A percentile compares a stretch with the other conserved stretches of the same genome.
Conservation (phyloP, 2,329 filamentous ascomycete species). For the Aquanectria penicillioides region DNA sequence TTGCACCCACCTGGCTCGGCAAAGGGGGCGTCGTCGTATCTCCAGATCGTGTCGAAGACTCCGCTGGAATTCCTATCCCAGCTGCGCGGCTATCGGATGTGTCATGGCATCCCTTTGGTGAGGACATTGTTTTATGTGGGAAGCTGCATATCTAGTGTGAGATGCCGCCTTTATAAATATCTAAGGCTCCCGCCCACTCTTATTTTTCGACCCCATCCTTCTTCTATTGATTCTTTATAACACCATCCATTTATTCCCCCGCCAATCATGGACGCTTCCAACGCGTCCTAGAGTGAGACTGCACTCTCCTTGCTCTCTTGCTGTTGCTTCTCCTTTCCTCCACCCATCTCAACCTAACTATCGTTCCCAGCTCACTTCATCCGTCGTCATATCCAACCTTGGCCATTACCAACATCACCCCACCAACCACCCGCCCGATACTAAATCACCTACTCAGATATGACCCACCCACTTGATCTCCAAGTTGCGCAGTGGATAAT, state of each 20-base stretch:
- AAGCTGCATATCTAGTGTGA: conserved; percentile 52
- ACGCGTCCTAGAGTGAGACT: too few species aligned
- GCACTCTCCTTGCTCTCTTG: too few species aligned
- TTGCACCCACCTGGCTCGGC: conserved; percentile 92
- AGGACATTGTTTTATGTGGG: conserved; percentile 86
- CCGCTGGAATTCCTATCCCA: conserved; percentile 62
- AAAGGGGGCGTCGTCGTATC: conserved; percentile 82
- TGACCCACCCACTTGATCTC: conserved; percentile 46
- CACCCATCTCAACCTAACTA: background rate
- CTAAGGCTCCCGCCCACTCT: conserved; percentile 1
- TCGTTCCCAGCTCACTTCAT: background rate
- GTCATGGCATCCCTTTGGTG: conserved; percentile 80
- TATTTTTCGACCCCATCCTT: background rate
- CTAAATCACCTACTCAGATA: conserved; percentile 17
- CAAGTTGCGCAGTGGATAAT: conserved; percentile 48
- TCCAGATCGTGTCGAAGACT: conserved; percentile 67
- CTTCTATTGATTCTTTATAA: background rate
- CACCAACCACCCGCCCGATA: background rate
- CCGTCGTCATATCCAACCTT: background rate
- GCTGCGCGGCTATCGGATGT: conserved; percentile 74
- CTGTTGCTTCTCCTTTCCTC: background rate
- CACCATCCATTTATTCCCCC: too few species aligned
- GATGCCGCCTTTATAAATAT: conserved; percentile 28
- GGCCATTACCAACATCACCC: background rate
- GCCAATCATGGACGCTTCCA: too few species aligned